phyloP scores from a whole-genome alignment of 345 rosid genomes.

The rapeseed (Brassica napus) region Da-Ae NC_063442.1:28233001-28233500 shows the following conservation, averaged over 20 bases:
- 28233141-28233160: constrained; percentile 21
- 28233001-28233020: constrained; percentile 41
- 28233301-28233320: constrained; percentile 5
- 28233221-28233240: constrained; percentile 31
- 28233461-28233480: too few relatives aligned
- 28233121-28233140: constrained; percentile 6
- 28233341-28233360: not conserved
- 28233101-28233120: not conserved
- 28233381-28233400: not conserved
- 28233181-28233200: constrained; percentile 25
- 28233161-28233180: constrained; percentile 29
- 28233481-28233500: not conserved
- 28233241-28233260: constrained; percentile 18
- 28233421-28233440: too few relatives aligned
- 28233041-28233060: not conserved
- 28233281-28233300: constrained; percentile 32
- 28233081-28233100: constrained; percentile 4
- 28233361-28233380: not conserved
- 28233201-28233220: not conserved
- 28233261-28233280: constrained; percentile 22
- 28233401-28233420: not conserved
- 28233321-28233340: not conserved
- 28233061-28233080: constrained; percentile 26
- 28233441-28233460: too few relatives aligned
- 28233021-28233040: constrained; percentile 47